Conservation (phyloP, 192 early-diverging fungal genomes). For the Entomortierella lignicola region DNA sequence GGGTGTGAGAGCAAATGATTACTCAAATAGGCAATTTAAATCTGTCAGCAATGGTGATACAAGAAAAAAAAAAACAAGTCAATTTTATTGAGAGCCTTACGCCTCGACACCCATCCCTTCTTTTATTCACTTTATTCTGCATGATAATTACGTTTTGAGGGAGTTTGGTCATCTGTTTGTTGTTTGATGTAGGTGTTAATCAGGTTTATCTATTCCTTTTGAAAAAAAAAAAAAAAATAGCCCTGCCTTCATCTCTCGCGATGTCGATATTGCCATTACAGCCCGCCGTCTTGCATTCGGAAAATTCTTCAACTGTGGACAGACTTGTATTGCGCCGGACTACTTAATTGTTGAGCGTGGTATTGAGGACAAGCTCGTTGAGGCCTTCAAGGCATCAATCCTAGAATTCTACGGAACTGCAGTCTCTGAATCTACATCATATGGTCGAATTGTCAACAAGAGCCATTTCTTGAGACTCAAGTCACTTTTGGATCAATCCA, state of each 20-base stretch:
- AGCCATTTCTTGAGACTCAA: constrained; percentile 73
- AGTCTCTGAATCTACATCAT: constrained; percentile 56
- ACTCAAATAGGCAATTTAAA: too few species aligned
- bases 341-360: constrained; percentile 73
- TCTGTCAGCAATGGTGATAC: too few species aligned
- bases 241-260: constrained; percentile 74
- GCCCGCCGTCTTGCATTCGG: constrained; percentile 86
- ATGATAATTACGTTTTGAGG: too few species aligned
- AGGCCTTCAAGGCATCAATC: constrained; percentile 62
- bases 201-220: too few species aligned
- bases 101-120: background rate
- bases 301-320: constrained; percentile 90
- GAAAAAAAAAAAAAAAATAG: too few species aligned
- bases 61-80: too few species aligned
- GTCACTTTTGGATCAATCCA: constrained; percentile 60
- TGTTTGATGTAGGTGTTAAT: too few species aligned
- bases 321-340: constrained; percentile 86
- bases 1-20: too few species aligned
- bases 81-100: too few species aligned
- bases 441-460: constrained; percentile 72
- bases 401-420: constrained; percentile 58
- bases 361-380: constrained; percentile 62
- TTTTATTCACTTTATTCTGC: background rate
- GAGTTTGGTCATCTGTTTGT: too few species aligned
- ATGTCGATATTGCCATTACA: constrained; percentile 72